Conservation (phyloP, 371 early-diverging fungal species). For the Dichotomocladium elegans region DNA sequence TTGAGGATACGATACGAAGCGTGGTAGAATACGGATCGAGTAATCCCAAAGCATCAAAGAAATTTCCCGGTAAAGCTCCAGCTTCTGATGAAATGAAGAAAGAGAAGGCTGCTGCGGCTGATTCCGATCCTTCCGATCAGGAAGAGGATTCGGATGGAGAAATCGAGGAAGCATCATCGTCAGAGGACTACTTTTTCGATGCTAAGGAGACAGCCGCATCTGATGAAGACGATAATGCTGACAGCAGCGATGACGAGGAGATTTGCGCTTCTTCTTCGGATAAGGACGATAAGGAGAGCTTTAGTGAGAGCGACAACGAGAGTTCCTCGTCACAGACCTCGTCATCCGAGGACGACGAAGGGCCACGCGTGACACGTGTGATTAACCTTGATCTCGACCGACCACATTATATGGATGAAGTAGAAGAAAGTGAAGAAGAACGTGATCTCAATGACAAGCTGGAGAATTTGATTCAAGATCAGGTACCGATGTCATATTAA, state of each 20-base stretch:
- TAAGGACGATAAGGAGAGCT: neutral
- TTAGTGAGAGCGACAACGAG: neutral
- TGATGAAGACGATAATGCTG: neutral
- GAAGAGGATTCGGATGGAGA: too few relatives aligned
- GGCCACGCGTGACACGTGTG: slow-evolving; percentile 1
- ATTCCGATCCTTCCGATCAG: too few relatives aligned
- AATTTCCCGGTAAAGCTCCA: neutral
- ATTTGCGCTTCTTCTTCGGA: neutral
- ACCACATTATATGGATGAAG: slow-evolving; percentile 1
- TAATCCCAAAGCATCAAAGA: neutral
- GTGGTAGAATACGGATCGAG: neutral
- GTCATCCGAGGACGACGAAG: neutral
- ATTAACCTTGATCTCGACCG: neutral
- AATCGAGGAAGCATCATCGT: too few relatives aligned
- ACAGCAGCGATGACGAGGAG: neutral
- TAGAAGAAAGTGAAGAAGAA: slow-evolving; percentile 2
- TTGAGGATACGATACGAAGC: slow-evolving; percentile 2
- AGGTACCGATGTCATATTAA: too few relatives aligned
- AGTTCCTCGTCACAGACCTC: neutral
- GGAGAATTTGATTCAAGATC: slow-evolving; percentile 5
- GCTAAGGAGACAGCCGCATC: neutral
- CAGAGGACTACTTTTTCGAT: neutral
- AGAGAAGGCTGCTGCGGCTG: too few relatives aligned
- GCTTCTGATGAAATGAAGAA: too few relatives aligned
- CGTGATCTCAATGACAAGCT: neutral